Conservation (phyloP, 352 stramenopile species). For the Phytophthora sojae region DNA sequence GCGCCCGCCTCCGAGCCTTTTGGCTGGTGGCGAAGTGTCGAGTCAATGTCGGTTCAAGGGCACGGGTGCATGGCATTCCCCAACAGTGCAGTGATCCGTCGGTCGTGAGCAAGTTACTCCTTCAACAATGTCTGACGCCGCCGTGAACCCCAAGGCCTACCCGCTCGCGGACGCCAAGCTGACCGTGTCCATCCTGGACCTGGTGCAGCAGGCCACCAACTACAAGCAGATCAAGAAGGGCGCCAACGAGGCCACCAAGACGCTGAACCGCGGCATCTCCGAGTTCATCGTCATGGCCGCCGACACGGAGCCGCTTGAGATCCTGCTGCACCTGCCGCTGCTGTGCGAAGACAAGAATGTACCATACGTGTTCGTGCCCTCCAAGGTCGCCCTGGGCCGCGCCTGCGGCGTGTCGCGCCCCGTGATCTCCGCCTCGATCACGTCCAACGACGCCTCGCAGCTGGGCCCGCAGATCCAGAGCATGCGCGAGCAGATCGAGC, state of each 20-base stretch:
- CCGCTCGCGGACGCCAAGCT: conserved; percentile 98
- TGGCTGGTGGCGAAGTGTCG: conserved; percentile 1
- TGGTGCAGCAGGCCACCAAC: conserved; percentile 99
- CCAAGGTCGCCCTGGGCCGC: conserved; percentile 98
- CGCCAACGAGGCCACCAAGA: conserved; percentile 99
- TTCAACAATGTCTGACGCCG: conserved; percentile 73
- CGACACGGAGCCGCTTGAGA: conserved; percentile 99
- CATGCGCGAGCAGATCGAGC: conserved; percentile 99
- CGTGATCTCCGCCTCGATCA: conserved; percentile 99
- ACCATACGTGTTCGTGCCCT: conserved; percentile 94
- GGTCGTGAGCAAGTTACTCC: conserved; percentile 81
- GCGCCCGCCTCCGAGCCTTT: background rate
- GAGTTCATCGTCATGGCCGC: conserved; percentile 99
- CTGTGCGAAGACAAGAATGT: conserved; percentile 99
- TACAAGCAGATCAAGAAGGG: conserved; percentile 99
- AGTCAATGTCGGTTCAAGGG: background rate
- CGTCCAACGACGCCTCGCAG: conserved; percentile 99
- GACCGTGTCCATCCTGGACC: conserved; percentile 98
- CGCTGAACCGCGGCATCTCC: conserved; percentile 99
- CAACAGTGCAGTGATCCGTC: conserved; percentile 89
- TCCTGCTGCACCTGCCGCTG: conserved; percentile 99
- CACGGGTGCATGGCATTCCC: conserved; percentile 15
- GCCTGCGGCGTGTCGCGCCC: conserved; percentile 99
- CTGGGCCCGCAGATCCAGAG: conserved; percentile 98
- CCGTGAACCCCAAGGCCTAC: conserved; percentile 97